Conservation (phyloP, 768 basidiomycete species). For the Punctularia strigosozonata region DNA sequence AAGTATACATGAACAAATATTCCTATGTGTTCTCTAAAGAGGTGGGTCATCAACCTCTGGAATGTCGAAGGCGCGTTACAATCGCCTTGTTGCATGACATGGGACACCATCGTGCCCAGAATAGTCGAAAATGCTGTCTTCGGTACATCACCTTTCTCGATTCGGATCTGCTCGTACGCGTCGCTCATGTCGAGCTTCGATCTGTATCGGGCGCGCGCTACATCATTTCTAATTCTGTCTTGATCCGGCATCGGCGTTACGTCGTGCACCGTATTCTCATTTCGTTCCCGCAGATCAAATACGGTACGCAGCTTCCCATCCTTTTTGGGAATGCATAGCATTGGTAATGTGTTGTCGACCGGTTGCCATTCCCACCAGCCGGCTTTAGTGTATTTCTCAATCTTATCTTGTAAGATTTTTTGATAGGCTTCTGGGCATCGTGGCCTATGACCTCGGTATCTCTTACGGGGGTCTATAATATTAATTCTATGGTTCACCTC, state of each 20-base stretch:
- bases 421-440: constrained; percentile 20
- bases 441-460: constrained; percentile 19
- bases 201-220: constrained; percentile 18
- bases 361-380: constrained; percentile 21
- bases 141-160: constrained; percentile 17
- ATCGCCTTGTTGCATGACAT: constrained; percentile 31
- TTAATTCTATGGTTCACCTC: constrained; percentile 31
- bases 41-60: constrained; percentile 28
- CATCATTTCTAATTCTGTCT: constrained; percentile 23
- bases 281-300: constrained; percentile 22
- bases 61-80: constrained; percentile 35
- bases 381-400: constrained; percentile 16
- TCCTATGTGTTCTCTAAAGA: constrained; percentile 28
- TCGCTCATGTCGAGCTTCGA: constrained; percentile 30
- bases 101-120: constrained; percentile 25
- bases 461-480: constrained; percentile 21
- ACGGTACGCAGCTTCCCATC: constrained; percentile 21
- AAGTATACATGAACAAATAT: constrained; percentile 29
- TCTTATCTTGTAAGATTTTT: constrained; percentile 19
- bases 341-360: constrained; percentile 17
- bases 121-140: constrained; percentile 24
- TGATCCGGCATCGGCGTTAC: constrained; percentile 30
- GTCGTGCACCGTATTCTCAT: constrained; percentile 29
- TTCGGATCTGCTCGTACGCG: constrained; percentile 30
- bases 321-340: constrained; percentile 22